Evolutionary conservation across 306 rosid genomes (phyloP).

Genomic region (Pyrus communis): DNA sequence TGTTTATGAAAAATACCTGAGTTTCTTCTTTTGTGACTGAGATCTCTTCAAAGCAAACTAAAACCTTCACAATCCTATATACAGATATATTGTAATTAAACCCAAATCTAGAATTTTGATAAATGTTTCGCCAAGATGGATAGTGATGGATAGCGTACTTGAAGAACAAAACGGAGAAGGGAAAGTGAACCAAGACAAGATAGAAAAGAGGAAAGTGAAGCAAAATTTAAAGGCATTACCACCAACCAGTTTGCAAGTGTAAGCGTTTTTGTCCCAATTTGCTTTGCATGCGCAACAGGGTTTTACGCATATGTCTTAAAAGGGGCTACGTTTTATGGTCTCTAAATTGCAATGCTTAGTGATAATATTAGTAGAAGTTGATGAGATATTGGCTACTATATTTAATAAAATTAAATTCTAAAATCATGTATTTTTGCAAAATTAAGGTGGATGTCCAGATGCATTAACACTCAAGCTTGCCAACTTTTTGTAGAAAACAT

Average conservation of each 20-base stretch:
- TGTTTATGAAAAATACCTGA: background rate
- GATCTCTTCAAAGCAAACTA: background rate
- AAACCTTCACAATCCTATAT: background rate
- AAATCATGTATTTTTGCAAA: background rate
- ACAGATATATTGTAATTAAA: no score
- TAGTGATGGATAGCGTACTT: background rate
- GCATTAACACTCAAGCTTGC: no score
- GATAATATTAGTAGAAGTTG: no score
- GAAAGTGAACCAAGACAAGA: background rate
- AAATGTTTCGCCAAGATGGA: background rate
- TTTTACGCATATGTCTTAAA: background rate
- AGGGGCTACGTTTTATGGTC: background rate
- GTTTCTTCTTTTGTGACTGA: background rate
- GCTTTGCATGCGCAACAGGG: background rate
- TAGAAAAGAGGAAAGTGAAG: background rate
- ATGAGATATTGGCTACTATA: no score
- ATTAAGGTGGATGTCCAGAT: background rate
- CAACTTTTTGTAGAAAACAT: no score
- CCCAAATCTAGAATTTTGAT: background rate
- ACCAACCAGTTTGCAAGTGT: background rate
- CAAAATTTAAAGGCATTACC: background rate
- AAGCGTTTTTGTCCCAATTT: background rate
- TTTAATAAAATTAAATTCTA: no score
- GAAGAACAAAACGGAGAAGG: background rate
- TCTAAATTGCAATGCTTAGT: background rate